Conservation (phyloP, 2,329 filamentous ascomycete species). For the Aspergillus sp. region DNA sequence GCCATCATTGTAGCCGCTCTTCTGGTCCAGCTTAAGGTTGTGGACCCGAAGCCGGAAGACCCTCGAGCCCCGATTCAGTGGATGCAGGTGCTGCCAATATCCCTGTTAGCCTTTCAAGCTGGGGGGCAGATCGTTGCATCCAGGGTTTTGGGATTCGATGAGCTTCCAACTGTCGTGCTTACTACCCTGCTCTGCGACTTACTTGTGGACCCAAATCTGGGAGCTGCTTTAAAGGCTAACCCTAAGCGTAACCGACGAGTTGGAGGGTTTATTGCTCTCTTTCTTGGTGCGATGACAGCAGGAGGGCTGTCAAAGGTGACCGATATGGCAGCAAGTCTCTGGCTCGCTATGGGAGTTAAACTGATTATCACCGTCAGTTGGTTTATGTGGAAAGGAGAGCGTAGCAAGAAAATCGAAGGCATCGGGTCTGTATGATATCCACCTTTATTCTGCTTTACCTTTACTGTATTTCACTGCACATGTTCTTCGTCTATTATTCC, state of each 20-base stretch:
- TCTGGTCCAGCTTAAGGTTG: slow-evolving; percentile 34
- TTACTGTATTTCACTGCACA: neutral
- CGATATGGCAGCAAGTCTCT: slow-evolving; percentile 38
- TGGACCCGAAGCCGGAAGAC: slow-evolving; percentile 31
- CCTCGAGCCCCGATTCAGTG: slow-evolving; percentile 33
- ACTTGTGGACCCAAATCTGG: slow-evolving; percentile 34
- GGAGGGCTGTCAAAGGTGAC: slow-evolving; percentile 39
- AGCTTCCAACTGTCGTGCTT: slow-evolving; percentile 44
- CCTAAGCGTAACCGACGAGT: slow-evolving; percentile 36
- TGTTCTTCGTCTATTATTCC: neutral
- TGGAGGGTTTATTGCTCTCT: slow-evolving; percentile 37
- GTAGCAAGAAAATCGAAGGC: slow-evolving; percentile 4
- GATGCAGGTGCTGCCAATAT: slow-evolving; percentile 40
- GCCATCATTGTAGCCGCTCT: slow-evolving; percentile 35
- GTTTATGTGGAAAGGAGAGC: slow-evolving; percentile 34
- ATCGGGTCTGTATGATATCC: slow-evolving; percentile 9
- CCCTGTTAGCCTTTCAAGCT: slow-evolving; percentile 41
- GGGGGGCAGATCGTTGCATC: slow-evolving; percentile 42
- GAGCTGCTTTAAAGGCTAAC: slow-evolving; percentile 22
- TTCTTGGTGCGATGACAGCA: slow-evolving; percentile 42
- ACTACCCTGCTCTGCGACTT: slow-evolving; percentile 43
- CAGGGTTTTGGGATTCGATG: slow-evolving; percentile 36
- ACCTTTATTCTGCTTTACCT: neutral
- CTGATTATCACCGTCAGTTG: slow-evolving; percentile 33
- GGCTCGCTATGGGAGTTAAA: slow-evolving; percentile 42